Evolutionary conservation across 129 eudicot genomes (phyloP), one percentile per base, ranked within the genome.

Genomic region (Dittrichia graveolens): DNA sequence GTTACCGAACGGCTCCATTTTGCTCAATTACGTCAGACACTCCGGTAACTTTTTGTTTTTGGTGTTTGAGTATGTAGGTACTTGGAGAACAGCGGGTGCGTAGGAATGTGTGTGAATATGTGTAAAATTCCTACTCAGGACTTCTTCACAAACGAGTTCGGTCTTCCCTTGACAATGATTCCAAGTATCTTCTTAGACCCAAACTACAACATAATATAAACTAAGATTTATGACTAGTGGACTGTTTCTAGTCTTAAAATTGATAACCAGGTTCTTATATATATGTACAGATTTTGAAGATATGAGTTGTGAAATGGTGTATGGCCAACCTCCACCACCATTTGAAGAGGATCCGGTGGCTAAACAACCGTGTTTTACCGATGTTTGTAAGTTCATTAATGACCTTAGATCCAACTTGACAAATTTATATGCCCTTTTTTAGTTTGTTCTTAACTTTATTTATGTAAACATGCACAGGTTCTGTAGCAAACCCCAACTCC

Each of bases 81-180:
- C 85, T 78, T 94, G 97, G 98, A 94, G 89, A 94, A 90, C 75
- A 94, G 98, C 54, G 98, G 98, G n/a, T 94, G 98, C 53, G 98
- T 94, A 56, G 98, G 98, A 82, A 83, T 84, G 97, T 94, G 98
- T 75, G 93, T 90, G 16, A 94, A 94, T 80, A 94, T 94, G 98
- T 94, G 98, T 79, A 94, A 94, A 78, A 87, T 94, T 81, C 98
- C 98, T 12, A 94, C 98, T 45, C 98, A 94, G 79, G 97, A 94
- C 74, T 94, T 94, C 84, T 94, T 94, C 90, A 94, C 98, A 78
- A 90, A 94, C 16, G 98, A 94, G 77, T 94, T 94, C 67, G 98
- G 98, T 64, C 98, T 94, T 57, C 98, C 98, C 41, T 78, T 94
- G 65, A 94, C 98, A 40, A 94, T 94, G 98, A 94, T 76, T 16